Evolutionary conservation across 768 basidiomycete genomes (phyloP), one percentile per base, ranked within the genome.

Genomic region (Stropharia rugosoannulata): DNA sequence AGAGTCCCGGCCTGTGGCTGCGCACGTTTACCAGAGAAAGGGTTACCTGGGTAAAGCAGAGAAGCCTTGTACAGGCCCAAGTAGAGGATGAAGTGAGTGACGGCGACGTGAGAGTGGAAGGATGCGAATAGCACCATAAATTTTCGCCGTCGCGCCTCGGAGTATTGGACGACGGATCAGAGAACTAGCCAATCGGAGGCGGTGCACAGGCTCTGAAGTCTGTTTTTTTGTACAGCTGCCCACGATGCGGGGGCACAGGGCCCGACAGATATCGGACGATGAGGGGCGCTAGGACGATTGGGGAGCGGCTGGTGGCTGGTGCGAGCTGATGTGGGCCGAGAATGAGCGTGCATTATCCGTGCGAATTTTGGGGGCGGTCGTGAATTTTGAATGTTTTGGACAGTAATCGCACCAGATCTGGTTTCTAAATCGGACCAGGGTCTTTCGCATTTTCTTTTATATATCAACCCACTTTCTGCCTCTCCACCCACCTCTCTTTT

Each of bases 301-400:
- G 15, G 27, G 32, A 32, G 51, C 51, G 22, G 37, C 18, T 38
- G 27, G 51, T 4, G 38, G 35, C 35, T 52, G 51, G 46, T 47
- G 52, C 49, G 56, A 58, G 52, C 40, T 49, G 36, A 49, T 51
- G 44, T 64, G 60, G 63, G 61, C 52, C 59, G 63, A 61, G 60
- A 54, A 56, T 51, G 45, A 51, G 55, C 55, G 54, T 45, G 45
- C 38, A 48, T 16, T 32, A 38, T 44, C 50, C 69, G 69, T 70
- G 69, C 57, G 69, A 70, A 70, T 51, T 66, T 70, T 70, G 69
- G 29, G 22, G 29, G 29, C 9, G 29, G 29, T 10, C 29, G 29
- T 58, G 69, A 70, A 70, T 51, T 66, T 70, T 70, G 69, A 35
- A 19, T 36, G 54, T 61, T 61, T 51, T 60, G 59, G 42, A 45